These are phyloP conservation scores for Vigna unguiculata DNA, from an alignment of 306 rosid species.

Conservation along the genomic window DNA sequence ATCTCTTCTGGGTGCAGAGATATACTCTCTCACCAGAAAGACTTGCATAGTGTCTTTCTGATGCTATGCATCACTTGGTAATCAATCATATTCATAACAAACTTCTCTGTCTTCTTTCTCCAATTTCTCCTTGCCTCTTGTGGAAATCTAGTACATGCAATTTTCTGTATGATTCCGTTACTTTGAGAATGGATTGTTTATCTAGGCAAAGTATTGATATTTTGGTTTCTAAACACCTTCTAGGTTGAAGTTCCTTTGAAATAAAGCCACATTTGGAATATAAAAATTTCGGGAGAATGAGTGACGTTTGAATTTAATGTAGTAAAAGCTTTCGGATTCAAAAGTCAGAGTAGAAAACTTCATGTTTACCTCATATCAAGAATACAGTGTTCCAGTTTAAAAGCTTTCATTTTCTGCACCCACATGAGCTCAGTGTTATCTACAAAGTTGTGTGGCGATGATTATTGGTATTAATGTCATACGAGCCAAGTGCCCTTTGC, in stretches of 20 bases:
- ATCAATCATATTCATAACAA: conserved; percentile 16
- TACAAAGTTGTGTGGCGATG: neutral
- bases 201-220: conserved; percentile 27
- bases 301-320: neutral
- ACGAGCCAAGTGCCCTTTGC: neutral
- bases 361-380: neutral
- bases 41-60: neutral
- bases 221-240: neutral
- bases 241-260: conserved; percentile 27
- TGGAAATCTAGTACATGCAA: neutral
- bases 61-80: conserved; percentile 1
- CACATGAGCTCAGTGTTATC: conserved; percentile 16
- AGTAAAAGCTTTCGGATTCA: neutral
- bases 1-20: neutral
- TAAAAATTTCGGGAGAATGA: neutral
- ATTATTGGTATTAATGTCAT: neutral
- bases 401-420: neutral
- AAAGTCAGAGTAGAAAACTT: neutral
- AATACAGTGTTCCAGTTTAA: neutral
- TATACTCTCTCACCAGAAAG: conserved; percentile 10
- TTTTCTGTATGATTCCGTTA: conserved; percentile 1
- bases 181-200: conserved; percentile 18
- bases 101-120: neutral
- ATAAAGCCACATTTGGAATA: neutral
- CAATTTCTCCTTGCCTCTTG: neutral